A percentile compares a stretch with the other conserved stretches of the same genome.
Conservation (phyloP, 1,284 basidiomycete species). For the Tilletia caries region DNA sequence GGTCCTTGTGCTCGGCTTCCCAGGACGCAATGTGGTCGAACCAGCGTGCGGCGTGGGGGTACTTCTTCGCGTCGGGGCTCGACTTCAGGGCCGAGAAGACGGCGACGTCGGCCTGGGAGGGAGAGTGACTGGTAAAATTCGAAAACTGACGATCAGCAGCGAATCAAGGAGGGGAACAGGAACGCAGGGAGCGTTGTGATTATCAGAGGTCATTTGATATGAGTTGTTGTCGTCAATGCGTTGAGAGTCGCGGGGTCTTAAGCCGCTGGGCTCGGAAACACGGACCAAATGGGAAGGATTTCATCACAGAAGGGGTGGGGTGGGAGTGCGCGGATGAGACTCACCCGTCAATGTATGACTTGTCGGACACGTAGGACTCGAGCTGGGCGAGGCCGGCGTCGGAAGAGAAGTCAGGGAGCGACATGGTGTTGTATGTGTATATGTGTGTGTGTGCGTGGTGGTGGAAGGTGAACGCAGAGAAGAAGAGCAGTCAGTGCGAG, state of each 20-base stretch:
- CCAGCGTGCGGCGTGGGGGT: conserved; percentile 85
- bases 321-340: conserved; percentile 19
- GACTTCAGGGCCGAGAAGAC: conserved; percentile 77
- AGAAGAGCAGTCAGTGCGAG: background rate
- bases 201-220: conserved; percentile 46
- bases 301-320: conserved; percentile 35
- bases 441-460: background rate
- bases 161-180: background rate
- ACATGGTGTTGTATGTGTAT: conserved; percentile 34
- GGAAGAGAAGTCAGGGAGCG: conserved; percentile 51
- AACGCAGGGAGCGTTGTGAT: background rate
- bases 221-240: conserved; percentile 51
- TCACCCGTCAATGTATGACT: conserved; percentile 53
- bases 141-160: background rate
- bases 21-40: conserved; percentile 62
- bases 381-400: conserved; percentile 43
- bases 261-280: conserved; percentile 55
- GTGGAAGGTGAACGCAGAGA: background rate
- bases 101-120: conserved; percentile 93
- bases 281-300: conserved; percentile 51
- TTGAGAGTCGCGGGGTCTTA: conserved; percentile 53
- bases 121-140: conserved; percentile 68
- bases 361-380: conserved; percentile 43
- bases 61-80: conserved; percentile 60
- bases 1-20: conserved; percentile 45